Evolutionary conservation across 805 yeast species (phyloP).

Genomic region (Starmerella davenportii): DNA sequence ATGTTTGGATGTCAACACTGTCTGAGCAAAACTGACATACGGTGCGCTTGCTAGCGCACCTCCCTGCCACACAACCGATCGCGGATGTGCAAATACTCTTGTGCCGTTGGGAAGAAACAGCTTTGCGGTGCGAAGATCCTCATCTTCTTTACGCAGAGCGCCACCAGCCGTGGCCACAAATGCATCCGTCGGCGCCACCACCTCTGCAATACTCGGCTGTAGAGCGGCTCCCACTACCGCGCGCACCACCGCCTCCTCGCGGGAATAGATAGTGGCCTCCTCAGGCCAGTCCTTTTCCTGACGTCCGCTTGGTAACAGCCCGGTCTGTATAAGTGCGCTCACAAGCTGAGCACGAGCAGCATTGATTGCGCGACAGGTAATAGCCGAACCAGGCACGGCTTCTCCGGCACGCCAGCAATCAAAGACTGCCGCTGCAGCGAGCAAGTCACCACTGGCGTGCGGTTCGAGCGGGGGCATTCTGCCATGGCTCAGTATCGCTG

Average conservation of each 20-base stretch:
- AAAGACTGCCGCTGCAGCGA: conserved; percentile 46
- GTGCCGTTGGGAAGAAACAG: conserved; percentile 55
- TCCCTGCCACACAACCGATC: conserved; percentile 46
- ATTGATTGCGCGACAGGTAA: conserved; percentile 47
- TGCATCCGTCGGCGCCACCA: conserved; percentile 67
- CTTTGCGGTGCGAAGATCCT: conserved; percentile 55
- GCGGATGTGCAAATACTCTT: conserved; percentile 73
- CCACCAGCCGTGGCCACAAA: conserved; percentile 55
- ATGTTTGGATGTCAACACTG: conserved; percentile 42
- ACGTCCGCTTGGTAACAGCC: conserved; percentile 39
- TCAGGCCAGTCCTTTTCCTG: conserved; percentile 23
- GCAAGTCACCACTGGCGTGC: conserved; percentile 53
- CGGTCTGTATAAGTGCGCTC: conserved; percentile 56
- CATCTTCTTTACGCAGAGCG: conserved; percentile 49
- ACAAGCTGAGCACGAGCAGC: conserved; percentile 55
- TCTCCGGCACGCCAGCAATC: conserved; percentile 28
- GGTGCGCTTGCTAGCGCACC: conserved; percentile 26
- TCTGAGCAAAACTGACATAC: conserved; percentile 48
- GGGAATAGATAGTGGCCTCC: conserved; percentile 26
- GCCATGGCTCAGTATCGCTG: conserved; percentile 46
- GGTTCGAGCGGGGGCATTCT: conserved; percentile 53
- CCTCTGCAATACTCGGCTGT: conserved; percentile 68
- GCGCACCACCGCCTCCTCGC: conserved; percentile 38
- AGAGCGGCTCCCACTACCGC: conserved; percentile 64
- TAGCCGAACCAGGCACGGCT: conserved; percentile 1